Base-by-base conservation (phyloP, 1,284 basidiomycete species). In the Ganoderma lucidum region DNA sequence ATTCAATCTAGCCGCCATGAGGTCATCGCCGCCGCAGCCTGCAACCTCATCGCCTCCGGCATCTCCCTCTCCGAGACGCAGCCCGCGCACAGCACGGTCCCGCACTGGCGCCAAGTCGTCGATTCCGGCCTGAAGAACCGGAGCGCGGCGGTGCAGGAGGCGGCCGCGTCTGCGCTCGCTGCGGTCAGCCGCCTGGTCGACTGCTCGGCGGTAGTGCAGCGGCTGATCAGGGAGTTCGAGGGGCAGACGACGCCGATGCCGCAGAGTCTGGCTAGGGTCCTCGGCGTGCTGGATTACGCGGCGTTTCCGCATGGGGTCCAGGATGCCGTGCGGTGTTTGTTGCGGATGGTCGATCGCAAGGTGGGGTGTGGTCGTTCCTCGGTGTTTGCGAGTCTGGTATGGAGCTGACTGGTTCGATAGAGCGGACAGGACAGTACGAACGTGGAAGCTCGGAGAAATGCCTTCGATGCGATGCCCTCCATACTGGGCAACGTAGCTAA, bases 1-100 rank as follows among this genome's bases (percentile, higher is more conserved):
- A 80, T 96, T n/a, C 83, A 90, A 62, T 89, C 90, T 1, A 83
- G 90, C 64, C 88, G 93, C 62, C 93, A 93, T 70, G 91, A 93
- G 48, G 86, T 93, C 45, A 83, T 97, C 48, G 88, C 94, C 9
- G 83, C 88, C 59, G 91, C 94, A 0, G 88, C 91, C 9, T 98
- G 96, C 78, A 81, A 84, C 19, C 82, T 97, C 58, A 89, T 97
- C 64, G 88, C 90, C 6, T 85, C 83, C 32, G 87, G 90, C 41
- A 82, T 96, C 23, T 91, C 93, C 9, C 72, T 79, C 14, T 79
- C 80, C 12, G 92, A 93, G 71, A 83, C 89, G 23, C 79, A 83
- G 17, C 71, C 85, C 3, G 78, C 80, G 19, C 74, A 78, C 2
- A 81, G 84, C 30, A 80, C 82, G 30, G 82, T 86, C 17, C 85